These are phyloP conservation scores for Arabidopsis hybrid DNA, from an alignment of 441 rosid genomes.

Conservation along the genomic window DNA sequence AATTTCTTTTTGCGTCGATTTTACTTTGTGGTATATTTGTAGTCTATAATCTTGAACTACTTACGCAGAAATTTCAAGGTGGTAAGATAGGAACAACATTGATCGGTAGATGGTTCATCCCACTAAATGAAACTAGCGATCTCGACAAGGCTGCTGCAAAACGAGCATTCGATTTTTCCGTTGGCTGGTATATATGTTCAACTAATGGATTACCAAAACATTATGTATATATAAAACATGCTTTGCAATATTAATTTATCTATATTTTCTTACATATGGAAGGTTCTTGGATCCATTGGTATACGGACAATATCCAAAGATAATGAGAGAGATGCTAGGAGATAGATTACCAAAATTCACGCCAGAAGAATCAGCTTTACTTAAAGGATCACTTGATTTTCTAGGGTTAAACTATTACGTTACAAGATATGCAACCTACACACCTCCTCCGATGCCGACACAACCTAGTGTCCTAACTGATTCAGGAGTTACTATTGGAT, in stretches of 20 bases:
- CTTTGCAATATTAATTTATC: neutral
- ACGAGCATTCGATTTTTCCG: slow-evolving; percentile 20
- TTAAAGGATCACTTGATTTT: slow-evolving; percentile 38
- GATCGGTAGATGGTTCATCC: slow-evolving; percentile 29
- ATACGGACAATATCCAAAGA: slow-evolving; percentile 25
- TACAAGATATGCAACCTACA: slow-evolving; percentile 24
- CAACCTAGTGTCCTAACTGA: slow-evolving; percentile 19
- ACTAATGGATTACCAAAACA: neutral
- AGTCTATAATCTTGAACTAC: neutral
- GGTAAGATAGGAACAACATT: slow-evolving; percentile 30
- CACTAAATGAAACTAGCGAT: slow-evolving; percentile 7
- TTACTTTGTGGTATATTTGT: neutral
- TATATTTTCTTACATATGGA: neutral
- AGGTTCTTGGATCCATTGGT: slow-evolving; percentile 38
- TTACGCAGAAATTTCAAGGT: slow-evolving; percentile 9
- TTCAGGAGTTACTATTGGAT: slow-evolving; percentile 26
- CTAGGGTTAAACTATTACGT: slow-evolving; percentile 31
- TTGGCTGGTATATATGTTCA: slow-evolving; percentile 23
- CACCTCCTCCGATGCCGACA: slow-evolving; percentile 3
- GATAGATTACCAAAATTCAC: slow-evolving; percentile 27
- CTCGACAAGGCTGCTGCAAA: slow-evolving; percentile 21
- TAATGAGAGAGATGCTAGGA: slow-evolving; percentile 13
- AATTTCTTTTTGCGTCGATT: neutral
- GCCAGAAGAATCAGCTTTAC: slow-evolving; percentile 16
- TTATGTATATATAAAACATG: neutral